Evolutionary conservation across 176 grass and related monocot genomes (phyloP).

Genomic region (Oryza punctata): DNA sequence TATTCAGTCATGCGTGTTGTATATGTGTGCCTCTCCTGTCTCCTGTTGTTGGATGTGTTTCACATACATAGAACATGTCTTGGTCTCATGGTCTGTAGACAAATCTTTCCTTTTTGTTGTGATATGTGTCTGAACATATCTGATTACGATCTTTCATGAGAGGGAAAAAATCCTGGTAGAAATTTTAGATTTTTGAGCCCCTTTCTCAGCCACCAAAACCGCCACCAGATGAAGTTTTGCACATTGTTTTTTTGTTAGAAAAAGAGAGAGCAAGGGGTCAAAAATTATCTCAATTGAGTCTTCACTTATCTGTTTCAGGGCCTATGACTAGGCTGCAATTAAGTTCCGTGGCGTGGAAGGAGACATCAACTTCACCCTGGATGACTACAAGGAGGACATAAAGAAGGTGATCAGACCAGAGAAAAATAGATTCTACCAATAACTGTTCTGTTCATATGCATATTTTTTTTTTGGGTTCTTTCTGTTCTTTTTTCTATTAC

Average conservation of each 20-base stretch:
- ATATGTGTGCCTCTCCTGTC: too few species aligned
- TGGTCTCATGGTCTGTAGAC: too few species aligned
- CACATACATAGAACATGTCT: too few species aligned
- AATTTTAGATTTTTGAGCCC: too few species aligned
- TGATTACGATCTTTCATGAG: too few species aligned
- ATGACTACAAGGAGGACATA: slow-evolving; percentile 57
- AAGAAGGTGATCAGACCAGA: slow-evolving; percentile 46
- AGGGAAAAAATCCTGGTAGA: too few species aligned
- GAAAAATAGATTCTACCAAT: background rate
- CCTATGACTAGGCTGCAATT: slow-evolving; percentile 66
- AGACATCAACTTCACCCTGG: slow-evolving; percentile 60
- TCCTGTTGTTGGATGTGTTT: too few species aligned
- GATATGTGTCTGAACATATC: too few species aligned
- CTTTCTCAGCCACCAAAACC: too few species aligned
- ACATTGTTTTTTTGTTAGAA: background rate
- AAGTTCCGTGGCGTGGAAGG: slow-evolving; percentile 61
- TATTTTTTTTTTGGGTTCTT: background rate
- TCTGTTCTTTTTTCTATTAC: too few species aligned
- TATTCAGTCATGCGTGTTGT: too few species aligned
- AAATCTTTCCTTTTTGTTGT: too few species aligned
- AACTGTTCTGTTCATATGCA: background rate
- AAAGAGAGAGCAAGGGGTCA: background rate
- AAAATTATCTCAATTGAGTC: background rate
- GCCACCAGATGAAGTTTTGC: background rate
- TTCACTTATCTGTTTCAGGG: slow-evolving; percentile 29